Conservation (phyloP, 805 yeast genomes). For the Groenewaldozyma salmanticensis region DNA sequence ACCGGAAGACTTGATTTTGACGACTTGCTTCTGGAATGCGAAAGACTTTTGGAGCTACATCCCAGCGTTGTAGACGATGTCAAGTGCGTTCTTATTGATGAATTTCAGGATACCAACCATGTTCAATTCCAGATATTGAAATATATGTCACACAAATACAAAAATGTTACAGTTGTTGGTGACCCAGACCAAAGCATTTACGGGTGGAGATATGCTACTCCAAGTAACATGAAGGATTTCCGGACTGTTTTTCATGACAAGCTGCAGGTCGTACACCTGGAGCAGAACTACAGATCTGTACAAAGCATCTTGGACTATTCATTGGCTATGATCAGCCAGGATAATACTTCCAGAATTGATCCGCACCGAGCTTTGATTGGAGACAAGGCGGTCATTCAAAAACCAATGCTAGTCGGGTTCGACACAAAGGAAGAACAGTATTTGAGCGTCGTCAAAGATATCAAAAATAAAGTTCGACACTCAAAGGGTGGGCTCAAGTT, state of each 20-base stretch:
- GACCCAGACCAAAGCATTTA: constrained; percentile 96
- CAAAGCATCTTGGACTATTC: constrained; percentile 54
- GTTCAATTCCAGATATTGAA: constrained; percentile 65
- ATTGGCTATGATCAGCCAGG: constrained; percentile 55
- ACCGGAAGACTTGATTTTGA: constrained; percentile 65
- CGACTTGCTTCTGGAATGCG: constrained; percentile 57
- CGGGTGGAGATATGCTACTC: constrained; percentile 73
- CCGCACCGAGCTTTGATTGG: constrained; percentile 12
- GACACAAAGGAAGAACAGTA: constrained; percentile 25
- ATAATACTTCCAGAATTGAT: constrained; percentile 19
- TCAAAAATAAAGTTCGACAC: constrained; percentile 45
- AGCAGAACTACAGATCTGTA: constrained; percentile 77
- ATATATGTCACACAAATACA: constrained; percentile 32
- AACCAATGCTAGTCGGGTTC: constrained; percentile 30
- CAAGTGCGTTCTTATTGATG: constrained; percentile 78
- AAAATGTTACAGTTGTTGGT: constrained; percentile 71
- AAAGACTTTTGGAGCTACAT: constrained; percentile 35
- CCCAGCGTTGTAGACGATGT: constrained; percentile 41
- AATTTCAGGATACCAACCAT: constrained; percentile 84
- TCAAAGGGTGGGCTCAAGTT: constrained; percentile 37
- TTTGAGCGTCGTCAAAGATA: constrained; percentile 46
- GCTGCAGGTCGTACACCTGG: constrained; percentile 35
- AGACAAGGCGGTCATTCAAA: constrained; percentile 2
- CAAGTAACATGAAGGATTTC: constrained; percentile 56
- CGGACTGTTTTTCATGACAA: constrained; percentile 27